Conservation (phyloP, 495 filamentous ascomycete genomes). For the Aspergillus biplanus region DNA sequence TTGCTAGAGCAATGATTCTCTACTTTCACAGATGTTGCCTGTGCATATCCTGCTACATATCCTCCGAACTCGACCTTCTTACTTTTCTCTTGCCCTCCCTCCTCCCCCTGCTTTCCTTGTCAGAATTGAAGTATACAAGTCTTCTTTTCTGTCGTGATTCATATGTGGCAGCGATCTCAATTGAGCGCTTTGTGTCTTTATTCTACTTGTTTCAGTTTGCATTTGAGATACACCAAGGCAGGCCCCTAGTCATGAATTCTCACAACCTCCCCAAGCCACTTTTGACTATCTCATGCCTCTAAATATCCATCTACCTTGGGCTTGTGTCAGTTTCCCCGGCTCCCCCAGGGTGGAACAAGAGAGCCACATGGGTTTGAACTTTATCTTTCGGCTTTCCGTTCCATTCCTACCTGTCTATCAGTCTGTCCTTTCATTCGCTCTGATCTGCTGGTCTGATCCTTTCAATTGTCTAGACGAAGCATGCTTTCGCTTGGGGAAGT, state of each 20-base stretch:
- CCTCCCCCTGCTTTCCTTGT: constrained; percentile 19
- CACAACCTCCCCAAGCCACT: constrained; percentile 10
- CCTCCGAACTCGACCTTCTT: constrained; percentile 24
- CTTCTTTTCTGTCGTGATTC: constrained; percentile 23
- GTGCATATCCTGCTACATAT: constrained; percentile 27
- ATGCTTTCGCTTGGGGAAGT: constrained; percentile 3
- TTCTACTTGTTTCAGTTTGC: constrained; percentile 26
- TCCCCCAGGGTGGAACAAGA: neutral
- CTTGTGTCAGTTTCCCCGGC: constrained; percentile 8
- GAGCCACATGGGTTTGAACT: neutral
- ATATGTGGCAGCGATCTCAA: constrained; percentile 30
- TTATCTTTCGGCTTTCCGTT: neutral
- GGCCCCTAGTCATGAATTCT: constrained; percentile 29
- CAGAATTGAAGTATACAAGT: constrained; percentile 19
- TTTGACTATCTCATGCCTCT: constrained; percentile 10
- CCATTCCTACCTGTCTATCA: constrained; percentile 2
- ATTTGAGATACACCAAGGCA: constrained; percentile 33
- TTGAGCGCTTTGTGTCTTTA: constrained; percentile 32
- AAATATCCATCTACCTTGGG: constrained; percentile 13
- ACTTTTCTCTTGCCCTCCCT: neutral
- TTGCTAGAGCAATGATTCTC: constrained; percentile 23
- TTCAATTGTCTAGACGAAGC: constrained; percentile 4
- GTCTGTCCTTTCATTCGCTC: constrained; percentile 11
- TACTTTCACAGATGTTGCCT: constrained; percentile 20
- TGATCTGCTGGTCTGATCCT: constrained; percentile 30